These are phyloP conservation scores for Aspergillus brasiliensis DNA, from an alignment of 2,329 filamentous ascomycete species.

Conservation along the genomic window DNA sequence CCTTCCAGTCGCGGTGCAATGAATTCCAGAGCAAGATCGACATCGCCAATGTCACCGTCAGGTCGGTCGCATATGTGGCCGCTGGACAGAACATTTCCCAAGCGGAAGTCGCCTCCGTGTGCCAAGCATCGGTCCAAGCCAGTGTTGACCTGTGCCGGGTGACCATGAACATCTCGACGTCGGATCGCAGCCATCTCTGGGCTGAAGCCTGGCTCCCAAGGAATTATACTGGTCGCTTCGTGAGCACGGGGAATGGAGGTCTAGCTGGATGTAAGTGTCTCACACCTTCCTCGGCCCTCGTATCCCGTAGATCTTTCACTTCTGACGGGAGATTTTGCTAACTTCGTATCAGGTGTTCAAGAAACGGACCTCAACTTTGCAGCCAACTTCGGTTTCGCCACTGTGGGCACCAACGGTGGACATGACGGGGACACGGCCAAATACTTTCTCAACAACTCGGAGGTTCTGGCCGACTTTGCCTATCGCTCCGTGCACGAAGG, in stretches of 20 bases:
- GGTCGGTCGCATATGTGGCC: neutral
- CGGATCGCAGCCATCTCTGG: slow-evolving; percentile 48
- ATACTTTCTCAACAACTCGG: slow-evolving; percentile 49
- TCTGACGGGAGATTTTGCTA: neutral
- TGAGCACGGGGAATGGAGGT: slow-evolving; percentile 54
- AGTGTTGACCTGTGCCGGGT: slow-evolving; percentile 41
- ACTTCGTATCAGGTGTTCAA: slow-evolving; percentile 40
- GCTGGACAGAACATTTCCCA: slow-evolving; percentile 1
- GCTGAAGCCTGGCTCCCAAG: slow-evolving; percentile 53
- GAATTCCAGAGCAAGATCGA: neutral
- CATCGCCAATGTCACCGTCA: neutral
- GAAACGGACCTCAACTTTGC: slow-evolving; percentile 50
- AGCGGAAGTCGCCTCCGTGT: neutral
- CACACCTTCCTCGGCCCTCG: neutral
- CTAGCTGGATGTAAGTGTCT: slow-evolving; percentile 48
- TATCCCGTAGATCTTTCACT: neutral
- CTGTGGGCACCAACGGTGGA: slow-evolving; percentile 54
- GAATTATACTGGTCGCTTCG: slow-evolving; percentile 49
- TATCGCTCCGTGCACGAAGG: slow-evolving; percentile 49
- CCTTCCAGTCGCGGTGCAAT: neutral
- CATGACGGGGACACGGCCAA: slow-evolving; percentile 53
- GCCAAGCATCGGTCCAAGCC: neutral
- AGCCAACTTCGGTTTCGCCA: slow-evolving; percentile 46
- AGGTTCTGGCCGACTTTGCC: slow-evolving; percentile 52
- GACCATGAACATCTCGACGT: slow-evolving; percentile 46